Evolutionary conservation across 2,329 filamentous ascomycete genomes (phyloP).

Genomic region (Cladosporium sp.): DNA sequence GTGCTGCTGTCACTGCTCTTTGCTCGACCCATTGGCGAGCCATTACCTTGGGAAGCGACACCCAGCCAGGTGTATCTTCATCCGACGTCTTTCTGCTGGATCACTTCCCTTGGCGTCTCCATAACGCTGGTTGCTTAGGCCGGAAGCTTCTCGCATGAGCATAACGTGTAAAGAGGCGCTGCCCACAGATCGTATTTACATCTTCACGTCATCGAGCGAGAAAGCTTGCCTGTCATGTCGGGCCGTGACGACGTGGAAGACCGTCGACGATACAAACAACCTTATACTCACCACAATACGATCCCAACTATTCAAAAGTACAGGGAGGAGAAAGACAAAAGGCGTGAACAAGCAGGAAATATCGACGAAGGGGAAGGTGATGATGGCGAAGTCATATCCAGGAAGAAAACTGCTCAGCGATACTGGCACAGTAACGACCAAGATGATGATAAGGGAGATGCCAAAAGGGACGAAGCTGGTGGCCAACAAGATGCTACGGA

Average conservation of each 20-base stretch:
- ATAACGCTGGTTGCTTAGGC: conserved; percentile 1
- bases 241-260: conserved; percentile 40
- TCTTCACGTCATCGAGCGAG: not conserved
- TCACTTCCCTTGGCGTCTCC: conserved; percentile 2
- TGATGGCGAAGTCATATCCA: conserved; percentile 26
- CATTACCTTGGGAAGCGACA: not conserved
- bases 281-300: conserved; percentile 41
- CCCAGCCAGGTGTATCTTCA: not conserved
- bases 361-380: conserved; percentile 28
- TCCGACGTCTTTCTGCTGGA: not conserved
- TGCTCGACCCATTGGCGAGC: not conserved
- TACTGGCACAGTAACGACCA: conserved; percentile 21
- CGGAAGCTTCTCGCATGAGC: conserved; percentile 7
- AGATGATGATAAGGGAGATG: conserved; percentile 9
- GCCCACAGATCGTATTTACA: not conserved
- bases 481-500: conserved; percentile 1
- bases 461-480: conserved; percentile 11
- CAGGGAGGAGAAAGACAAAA: conserved; percentile 42
- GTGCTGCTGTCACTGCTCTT: not conserved
- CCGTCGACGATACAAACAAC: conserved; percentile 36
- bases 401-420: conserved; percentile 25
- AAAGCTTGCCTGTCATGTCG: conserved; percentile 22
- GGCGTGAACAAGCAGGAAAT: conserved; percentile 31
- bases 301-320: conserved; percentile 47
- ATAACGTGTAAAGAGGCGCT: not conserved